Conservation (phyloP, 208 protist genomes). For the Trypanosoma caninum region DNA sequence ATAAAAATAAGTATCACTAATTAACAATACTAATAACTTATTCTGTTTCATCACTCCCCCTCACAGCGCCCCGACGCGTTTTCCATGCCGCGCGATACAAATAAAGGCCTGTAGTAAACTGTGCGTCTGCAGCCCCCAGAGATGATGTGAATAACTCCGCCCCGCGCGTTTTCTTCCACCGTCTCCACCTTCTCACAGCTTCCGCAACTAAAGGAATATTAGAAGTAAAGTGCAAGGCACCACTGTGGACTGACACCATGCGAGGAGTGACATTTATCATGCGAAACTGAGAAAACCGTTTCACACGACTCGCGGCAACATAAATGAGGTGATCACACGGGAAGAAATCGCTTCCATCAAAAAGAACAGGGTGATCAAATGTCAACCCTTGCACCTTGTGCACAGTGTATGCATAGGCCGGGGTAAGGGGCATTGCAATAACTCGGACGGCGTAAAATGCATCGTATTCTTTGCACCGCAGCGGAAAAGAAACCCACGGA, state of each 20-base stretch:
- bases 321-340: slow-evolving; percentile 87
- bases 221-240: slow-evolving; percentile 53
- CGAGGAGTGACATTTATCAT: slow-evolving; percentile 65
- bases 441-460: slow-evolving; percentile 43
- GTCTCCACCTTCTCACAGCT: slow-evolving; percentile 24
- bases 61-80: not conserved
- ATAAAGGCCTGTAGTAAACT: not conserved
- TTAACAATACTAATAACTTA: slow-evolving; percentile 7
- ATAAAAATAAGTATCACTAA: slow-evolving; percentile 19
- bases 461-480: slow-evolving; percentile 11
- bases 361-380: slow-evolving; percentile 59
- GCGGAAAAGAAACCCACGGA: slow-evolving; percentile 56
- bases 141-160: not conserved
- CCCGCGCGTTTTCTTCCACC: slow-evolving; percentile 22
- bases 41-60: not conserved
- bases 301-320: slow-evolving; percentile 81
- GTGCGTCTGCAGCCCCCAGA: not conserved
- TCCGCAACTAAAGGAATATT: slow-evolving; percentile 24
- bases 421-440: slow-evolving; percentile 68
- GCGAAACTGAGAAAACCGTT: slow-evolving; percentile 61
- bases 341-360: slow-evolving; percentile 74
- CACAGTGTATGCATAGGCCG: slow-evolving; percentile 89
- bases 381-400: slow-evolving; percentile 90
- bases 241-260: slow-evolving; percentile 70
- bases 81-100: slow-evolving; percentile 30